phyloP scores from a whole-genome alignment of 2,329 filamentous ascomycete genomes.

The Trichoderma sp. region DNA sequence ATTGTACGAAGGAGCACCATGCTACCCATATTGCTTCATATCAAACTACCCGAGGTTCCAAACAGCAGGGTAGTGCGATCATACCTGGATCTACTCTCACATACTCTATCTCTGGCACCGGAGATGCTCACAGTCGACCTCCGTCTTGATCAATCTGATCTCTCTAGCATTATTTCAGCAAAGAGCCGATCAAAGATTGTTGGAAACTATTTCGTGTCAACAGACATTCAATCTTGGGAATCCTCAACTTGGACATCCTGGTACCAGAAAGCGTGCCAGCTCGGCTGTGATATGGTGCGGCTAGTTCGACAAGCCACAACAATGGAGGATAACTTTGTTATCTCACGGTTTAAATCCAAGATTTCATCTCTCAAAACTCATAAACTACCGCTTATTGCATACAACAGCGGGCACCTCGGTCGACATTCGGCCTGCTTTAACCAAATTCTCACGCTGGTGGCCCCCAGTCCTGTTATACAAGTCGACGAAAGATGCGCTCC shows the following conservation, averaged over 20 bases:
- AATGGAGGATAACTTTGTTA: slow-evolving; percentile 4
- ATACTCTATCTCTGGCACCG: neutral
- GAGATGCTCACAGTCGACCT: slow-evolving; percentile 14
- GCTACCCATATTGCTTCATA: neutral
- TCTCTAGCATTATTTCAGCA: neutral
- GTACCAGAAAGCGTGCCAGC: slow-evolving; percentile 11
- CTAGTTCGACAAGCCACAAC: neutral
- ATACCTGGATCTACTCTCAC: slow-evolving; percentile 7
- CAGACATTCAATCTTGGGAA: slow-evolving; percentile 8
- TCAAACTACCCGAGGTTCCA: neutral
- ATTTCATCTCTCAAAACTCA: neutral
- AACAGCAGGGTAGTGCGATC: neutral
- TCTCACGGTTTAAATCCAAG: neutral
- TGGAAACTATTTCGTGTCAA: slow-evolving; percentile 6
- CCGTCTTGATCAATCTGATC: neutral
- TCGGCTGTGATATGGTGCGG: slow-evolving; percentile 8
- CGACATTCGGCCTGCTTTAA: slow-evolving; percentile 8
- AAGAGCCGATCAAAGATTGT: slow-evolving; percentile 9
- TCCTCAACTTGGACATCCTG: slow-evolving; percentile 7
- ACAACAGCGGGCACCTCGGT: neutral
- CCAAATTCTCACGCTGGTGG: slow-evolving; percentile 4
- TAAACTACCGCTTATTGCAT: slow-evolving; percentile 6
- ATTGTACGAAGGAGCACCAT: slow-evolving; percentile 14
- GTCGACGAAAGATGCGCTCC: neutral
- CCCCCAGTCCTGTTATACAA: neutral